Conservation (phyloP, 257 asterid genomes). For the Cruciata laevipes region DNA sequence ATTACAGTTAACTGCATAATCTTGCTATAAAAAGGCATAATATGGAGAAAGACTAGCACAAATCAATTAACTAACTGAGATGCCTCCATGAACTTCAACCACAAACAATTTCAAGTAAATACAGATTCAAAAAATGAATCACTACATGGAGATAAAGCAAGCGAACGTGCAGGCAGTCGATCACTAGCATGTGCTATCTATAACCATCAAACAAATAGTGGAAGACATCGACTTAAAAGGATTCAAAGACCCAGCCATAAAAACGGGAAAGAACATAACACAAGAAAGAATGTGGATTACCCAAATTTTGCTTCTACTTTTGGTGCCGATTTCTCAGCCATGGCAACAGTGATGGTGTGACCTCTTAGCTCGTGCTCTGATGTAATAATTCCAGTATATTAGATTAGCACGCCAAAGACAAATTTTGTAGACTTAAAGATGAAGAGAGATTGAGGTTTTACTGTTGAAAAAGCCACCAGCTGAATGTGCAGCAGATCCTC, state of each 20-base stretch:
- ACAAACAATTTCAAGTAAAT: no score
- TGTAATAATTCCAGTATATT: background rate
- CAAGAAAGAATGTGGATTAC: constrained; percentile 29
- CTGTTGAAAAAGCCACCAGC: constrained; percentile 96
- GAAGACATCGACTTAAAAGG: background rate
- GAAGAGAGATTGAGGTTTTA: constrained; percentile 27
- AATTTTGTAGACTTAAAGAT: constrained; percentile 2
- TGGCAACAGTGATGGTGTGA: constrained; percentile 63
- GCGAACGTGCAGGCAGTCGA: background rate
- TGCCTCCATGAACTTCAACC: no score
- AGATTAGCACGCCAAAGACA: background rate
- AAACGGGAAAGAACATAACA: background rate
- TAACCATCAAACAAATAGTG: background rate
- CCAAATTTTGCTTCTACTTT: constrained; percentile 72
- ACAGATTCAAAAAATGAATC: background rate
- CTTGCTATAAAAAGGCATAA: background rate
- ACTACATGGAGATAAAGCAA: no score
- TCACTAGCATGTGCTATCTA: background rate
- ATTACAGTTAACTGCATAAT: background rate
- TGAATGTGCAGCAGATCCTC: constrained; percentile 99
- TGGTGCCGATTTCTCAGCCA: constrained; percentile 99
- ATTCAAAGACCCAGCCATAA: background rate
- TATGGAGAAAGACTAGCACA: no score
- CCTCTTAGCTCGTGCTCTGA: constrained; percentile 86
- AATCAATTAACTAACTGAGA: no score